phyloP scores from a whole-genome alignment of 352 stramenopile species.

The Phytopythium aichiense region DNA sequence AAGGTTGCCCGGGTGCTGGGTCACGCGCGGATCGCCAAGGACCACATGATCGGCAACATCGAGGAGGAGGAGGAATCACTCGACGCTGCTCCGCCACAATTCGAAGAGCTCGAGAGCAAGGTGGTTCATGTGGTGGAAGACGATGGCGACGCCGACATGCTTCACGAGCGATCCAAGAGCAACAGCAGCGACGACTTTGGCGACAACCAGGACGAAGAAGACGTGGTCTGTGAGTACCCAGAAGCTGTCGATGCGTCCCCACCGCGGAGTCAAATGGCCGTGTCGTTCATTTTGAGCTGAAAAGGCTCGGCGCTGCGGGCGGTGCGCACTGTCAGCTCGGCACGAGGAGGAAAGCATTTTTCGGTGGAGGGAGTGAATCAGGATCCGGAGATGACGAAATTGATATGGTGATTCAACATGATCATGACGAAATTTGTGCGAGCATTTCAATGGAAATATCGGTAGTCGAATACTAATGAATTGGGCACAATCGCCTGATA shows the following conservation, averaged over 20 bases:
- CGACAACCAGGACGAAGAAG: not conserved
- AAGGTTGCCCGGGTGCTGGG: conserved; percentile 27
- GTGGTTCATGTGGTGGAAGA: not conserved
- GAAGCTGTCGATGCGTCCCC: not conserved
- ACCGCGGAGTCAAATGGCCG: not conserved
- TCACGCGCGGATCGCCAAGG: conserved; percentile 32
- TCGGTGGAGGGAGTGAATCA: too few species aligned
- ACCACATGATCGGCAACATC: conserved; percentile 41
- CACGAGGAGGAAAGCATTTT: too few species aligned
- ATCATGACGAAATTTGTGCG: too few species aligned
- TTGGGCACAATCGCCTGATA: too few species aligned
- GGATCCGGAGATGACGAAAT: too few species aligned
- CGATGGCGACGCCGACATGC: not conserved
- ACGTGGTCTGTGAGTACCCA: not conserved
- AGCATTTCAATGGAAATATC: too few species aligned
- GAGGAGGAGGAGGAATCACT: conserved; percentile 14
- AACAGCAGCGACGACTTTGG: not conserved
- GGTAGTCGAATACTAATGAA: too few species aligned
- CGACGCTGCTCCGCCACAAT: not conserved
- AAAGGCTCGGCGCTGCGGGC: too few species aligned
- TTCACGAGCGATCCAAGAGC: not conserved
- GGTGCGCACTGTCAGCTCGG: too few species aligned
- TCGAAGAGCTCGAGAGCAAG: not conserved
- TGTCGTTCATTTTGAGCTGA: conserved; percentile 4
- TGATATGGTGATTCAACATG: too few species aligned